These are phyloP conservation scores for Aegilops bicornis DNA, from an alignment of 176 grass and related monocot genomes.

Conservation along the genomic window DNA sequence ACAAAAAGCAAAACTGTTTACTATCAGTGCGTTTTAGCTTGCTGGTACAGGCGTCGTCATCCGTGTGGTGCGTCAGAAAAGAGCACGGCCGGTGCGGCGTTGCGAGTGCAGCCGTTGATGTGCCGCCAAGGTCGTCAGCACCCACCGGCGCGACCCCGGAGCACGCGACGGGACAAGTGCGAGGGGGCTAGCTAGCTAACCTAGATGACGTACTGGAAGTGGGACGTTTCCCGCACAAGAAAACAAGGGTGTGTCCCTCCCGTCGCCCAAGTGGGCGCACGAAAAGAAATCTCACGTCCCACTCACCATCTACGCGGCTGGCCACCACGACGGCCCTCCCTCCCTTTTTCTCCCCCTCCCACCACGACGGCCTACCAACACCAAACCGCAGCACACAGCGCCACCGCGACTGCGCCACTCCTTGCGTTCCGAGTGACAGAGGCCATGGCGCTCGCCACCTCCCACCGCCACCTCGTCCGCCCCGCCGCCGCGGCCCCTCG, in stretches of 20 bases:
- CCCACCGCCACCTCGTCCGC: neutral
- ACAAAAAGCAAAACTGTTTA: too few species aligned
- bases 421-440: neutral
- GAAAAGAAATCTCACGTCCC: slow-evolving; percentile 7
- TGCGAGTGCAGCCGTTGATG: neutral
- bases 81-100: neutral
- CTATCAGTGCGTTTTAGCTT: too few species aligned
- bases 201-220: neutral
- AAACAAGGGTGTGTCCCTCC: neutral
- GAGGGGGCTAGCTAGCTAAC: neutral
- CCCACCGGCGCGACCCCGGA: neutral
- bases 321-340: neutral
- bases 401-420: neutral
- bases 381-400: neutral
- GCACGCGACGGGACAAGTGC: neutral
- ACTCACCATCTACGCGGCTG: neutral
- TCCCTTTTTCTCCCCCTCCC: neutral
- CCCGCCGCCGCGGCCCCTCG: neutral
- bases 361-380: neutral
- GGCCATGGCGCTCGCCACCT: slow-evolving; percentile 43
- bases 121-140: neutral
- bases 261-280: slow-evolving; percentile 5
- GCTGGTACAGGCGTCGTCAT: neutral
- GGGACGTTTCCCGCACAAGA: neutral
- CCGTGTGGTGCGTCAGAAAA: neutral